Evolutionary conservation across 2,329 filamentous ascomycete genomes (phyloP).

Genomic region (Venturia carpophila): DNA sequence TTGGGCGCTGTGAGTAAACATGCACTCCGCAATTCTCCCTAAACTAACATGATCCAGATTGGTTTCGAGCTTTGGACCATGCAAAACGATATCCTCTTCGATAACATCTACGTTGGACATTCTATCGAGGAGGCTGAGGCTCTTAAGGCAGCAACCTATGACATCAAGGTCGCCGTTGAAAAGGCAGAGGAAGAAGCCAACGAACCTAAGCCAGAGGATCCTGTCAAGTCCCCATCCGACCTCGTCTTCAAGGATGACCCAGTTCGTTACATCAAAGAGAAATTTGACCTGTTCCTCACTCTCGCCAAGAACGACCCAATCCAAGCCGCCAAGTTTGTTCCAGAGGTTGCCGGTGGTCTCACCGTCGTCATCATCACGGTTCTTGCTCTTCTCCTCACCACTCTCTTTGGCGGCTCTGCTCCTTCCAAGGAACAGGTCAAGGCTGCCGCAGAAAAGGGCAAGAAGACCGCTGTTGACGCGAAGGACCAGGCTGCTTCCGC

Average conservation of each 20-base stretch:
- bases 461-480: constrained; percentile 58
- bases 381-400: constrained; percentile 60
- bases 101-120: constrained; percentile 99
- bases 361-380: constrained; percentile 62
- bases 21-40: background rate
- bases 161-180: constrained; percentile 79
- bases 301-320: constrained; percentile 77
- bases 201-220: constrained; percentile 64
- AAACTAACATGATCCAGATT: constrained; percentile 49
- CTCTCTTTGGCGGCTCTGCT: constrained; percentile 53
- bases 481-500: constrained; percentile 66
- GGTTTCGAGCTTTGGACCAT: constrained; percentile 99
- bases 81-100: constrained; percentile 97
- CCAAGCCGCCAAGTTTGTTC: constrained; percentile 79
- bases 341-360: constrained; percentile 79
- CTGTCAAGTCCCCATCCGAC: constrained; percentile 60
- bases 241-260: constrained; percentile 89
- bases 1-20: constrained; percentile 77
- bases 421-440: constrained; percentile 60
- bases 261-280: constrained; percentile 79
- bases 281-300: constrained; percentile 82
- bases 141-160: constrained; percentile 82
- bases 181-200: constrained; percentile 68
- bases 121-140: constrained; percentile 86
- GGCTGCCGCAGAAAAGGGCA: constrained; percentile 65